phyloP scores from a whole-genome alignment of 768 basidiomycete species.

The Candolleomyces aberdarensis region DNA sequence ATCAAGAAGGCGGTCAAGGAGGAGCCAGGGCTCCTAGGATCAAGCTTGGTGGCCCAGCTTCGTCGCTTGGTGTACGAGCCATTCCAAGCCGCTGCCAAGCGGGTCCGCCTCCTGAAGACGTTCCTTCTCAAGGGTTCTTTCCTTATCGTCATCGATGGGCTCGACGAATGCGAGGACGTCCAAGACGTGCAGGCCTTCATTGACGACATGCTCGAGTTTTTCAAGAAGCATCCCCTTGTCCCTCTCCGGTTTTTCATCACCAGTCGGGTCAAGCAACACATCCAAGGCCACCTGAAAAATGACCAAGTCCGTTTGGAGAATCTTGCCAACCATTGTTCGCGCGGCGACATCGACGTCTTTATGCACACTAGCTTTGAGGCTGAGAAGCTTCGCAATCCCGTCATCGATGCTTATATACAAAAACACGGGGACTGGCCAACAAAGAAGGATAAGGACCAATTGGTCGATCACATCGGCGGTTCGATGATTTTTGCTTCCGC shows the following conservation, averaged over 20 bases:
- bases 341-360: neutral
- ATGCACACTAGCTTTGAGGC: neutral
- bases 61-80: constrained; percentile 9
- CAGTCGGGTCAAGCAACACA: neutral
- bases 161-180: constrained; percentile 16
- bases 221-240: neutral
- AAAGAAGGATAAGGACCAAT: too few relatives aligned
- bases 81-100: neutral
- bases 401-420: neutral
- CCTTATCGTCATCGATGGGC: constrained; percentile 15
- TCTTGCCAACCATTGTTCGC: neutral
- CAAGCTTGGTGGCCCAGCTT: constrained; percentile 5
- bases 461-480: neutral
- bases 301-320: neutral
- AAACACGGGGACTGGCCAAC: neutral
- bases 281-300: neutral
- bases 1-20: neutral
- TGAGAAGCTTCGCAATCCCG: neutral
- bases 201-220: neutral
- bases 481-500: constrained; percentile 20
- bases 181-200: constrained; percentile 8
- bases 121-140: neutral
- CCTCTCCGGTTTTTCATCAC: neutral
- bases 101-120: neutral
- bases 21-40: constrained; percentile 6